Conservation (phyloP, 176 grass and related monocot species). For the Rhipidocladum racemiflorum region DNA sequence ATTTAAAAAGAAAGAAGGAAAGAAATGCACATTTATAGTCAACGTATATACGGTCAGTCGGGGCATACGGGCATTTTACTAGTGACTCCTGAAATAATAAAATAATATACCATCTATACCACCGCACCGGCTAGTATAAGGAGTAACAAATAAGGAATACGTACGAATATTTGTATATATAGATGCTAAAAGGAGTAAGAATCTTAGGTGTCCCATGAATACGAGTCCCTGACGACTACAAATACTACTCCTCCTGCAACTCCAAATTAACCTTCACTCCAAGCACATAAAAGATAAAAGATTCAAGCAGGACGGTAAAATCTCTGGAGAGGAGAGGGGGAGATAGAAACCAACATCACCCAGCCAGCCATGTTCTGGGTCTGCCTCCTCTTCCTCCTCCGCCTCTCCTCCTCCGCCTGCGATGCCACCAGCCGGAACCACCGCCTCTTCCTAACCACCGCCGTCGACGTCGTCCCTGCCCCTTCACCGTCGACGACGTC, state of each 20-base stretch:
- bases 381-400: slow-evolving; percentile 35
- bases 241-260: not conserved
- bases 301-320: not conserved
- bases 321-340: not conserved
- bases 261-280: not conserved
- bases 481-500: not conserved
- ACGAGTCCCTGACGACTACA: not conserved
- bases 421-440: slow-evolving; percentile 29
- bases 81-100: too few species aligned
- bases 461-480: not conserved
- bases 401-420: slow-evolving; percentile 21
- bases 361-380: slow-evolving; percentile 27
- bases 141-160: not conserved
- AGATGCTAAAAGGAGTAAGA: too few species aligned
- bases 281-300: not conserved
- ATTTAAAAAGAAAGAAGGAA: too few species aligned
- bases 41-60: too few species aligned
- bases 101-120: too few species aligned
- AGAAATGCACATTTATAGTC: too few species aligned
- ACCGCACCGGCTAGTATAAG: not conserved
- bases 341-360: not conserved
- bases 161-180: too few species aligned
- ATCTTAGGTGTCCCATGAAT: too few species aligned
- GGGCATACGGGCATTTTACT: too few species aligned
- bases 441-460: slow-evolving; percentile 1